These are phyloP conservation scores for Mycena sanguinolenta DNA, from an alignment of 768 basidiomycete genomes.

Conservation along the genomic window DNA sequence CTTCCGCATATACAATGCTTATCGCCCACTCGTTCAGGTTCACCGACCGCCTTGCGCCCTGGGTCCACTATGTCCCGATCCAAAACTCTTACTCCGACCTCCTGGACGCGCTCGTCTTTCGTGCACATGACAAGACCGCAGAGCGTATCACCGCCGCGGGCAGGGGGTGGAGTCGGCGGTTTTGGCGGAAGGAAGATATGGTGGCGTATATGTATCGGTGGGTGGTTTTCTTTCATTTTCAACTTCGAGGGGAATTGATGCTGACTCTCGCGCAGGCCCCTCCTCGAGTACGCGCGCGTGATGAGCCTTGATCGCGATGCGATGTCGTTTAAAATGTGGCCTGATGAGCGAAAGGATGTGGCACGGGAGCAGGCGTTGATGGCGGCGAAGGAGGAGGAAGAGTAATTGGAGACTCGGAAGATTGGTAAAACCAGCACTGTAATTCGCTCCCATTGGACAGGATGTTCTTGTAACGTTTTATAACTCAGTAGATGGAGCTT, in stretches of 20 bases:
- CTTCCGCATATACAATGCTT: too few relatives aligned
- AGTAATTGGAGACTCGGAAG: too few relatives aligned
- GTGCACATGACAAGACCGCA: constrained; percentile 72
- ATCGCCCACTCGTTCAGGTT: constrained; percentile 55
- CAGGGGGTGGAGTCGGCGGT: constrained; percentile 65
- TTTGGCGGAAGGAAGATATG: constrained; percentile 74
- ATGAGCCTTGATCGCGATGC: constrained; percentile 59
- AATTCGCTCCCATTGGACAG: too few relatives aligned
- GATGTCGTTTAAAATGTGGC: constrained; percentile 51
- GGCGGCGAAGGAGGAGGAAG: too few relatives aligned
- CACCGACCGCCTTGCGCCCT: constrained; percentile 66
- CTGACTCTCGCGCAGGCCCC: constrained; percentile 50
- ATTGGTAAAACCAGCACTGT: too few relatives aligned
- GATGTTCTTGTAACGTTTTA: too few relatives aligned
- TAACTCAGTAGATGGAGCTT: too few relatives aligned
- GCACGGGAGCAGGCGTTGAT: background rate
- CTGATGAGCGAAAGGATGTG: constrained; percentile 8
- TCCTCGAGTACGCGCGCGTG: constrained; percentile 68
- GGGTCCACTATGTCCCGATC: constrained; percentile 82
- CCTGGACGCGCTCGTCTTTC: constrained; percentile 77
- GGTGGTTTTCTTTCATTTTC: too few relatives aligned
- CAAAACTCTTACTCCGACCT: constrained; percentile 74
- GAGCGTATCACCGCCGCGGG: constrained; percentile 69
- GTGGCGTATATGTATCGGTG: constrained; percentile 71
- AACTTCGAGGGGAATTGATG: background rate